Base-by-base conservation (phyloP, 1,284 basidiomycete genomes). In the Peniophora sp. region DNA sequence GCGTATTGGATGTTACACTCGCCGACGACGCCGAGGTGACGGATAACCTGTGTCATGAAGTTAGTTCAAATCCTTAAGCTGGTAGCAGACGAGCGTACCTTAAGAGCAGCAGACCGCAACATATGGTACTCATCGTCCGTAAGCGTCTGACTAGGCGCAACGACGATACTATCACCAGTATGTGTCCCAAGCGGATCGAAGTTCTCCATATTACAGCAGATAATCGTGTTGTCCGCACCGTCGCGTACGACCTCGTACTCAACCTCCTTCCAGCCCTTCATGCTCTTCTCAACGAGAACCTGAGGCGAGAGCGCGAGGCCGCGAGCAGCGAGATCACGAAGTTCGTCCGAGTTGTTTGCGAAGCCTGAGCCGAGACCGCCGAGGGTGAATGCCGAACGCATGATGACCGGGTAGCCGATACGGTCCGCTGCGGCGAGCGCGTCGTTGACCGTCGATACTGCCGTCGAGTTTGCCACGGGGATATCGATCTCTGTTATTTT, bases 91-190 rank as follows among this genome's bases (percentile, higher is more conserved):
- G 3, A 17, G 20, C 52, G 38, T 49, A 94, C 91, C 72, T 99
- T 98, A 74, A 99, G 86, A 34, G 97, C 97, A 51, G 97, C 95
- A 56, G 89, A 91, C 54, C 97, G 90, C 58, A 99, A 79, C 97
- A 99, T 99, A 73, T 99, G 95, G 72, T 99, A 99, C 66, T 97
- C 93, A 65, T 92, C 90, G 63, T 99, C 97, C 35, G 95, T 92
- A 16, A 99, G 75, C 2, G 97, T 99, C 69, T 99, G 97, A 3
- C 94, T 97, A 1, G 97, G 97, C 3, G 97, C 97, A 44, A 99
- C 94, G 64, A 99, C 97, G 63, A 99, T 99, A n/a, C 96, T 99
- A 69, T 99, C 97, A 63, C 97, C 97, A n/a, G 97, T 99, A 70
- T 99, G 97, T 41, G 93, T 98, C 58, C 97, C 97, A 55, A 99